Evolutionary conservation across 352 stramenopile species (phyloP).

Genomic region (Achlya hypogyna): DNA sequence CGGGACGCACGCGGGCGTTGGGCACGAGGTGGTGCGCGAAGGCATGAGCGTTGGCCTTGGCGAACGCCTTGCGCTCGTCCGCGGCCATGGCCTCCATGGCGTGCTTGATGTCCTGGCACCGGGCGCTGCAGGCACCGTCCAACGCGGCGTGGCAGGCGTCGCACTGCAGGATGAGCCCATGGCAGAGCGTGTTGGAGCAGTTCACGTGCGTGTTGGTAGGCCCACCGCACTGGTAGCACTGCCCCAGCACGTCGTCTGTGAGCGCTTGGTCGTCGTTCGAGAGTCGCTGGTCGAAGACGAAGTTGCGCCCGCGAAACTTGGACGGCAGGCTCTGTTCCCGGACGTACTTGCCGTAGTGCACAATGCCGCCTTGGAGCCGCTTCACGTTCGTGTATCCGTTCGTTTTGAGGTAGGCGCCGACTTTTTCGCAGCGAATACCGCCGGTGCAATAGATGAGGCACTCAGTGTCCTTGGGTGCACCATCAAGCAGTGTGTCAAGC

Average conservation of each 20-base stretch:
- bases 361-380: conserved; percentile 48
- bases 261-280: conserved; percentile 23
- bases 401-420: conserved; percentile 51
- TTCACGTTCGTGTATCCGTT: conserved; percentile 40
- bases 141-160: conserved; percentile 25
- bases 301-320: conserved; percentile 60
- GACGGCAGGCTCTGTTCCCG: conserved; percentile 31
- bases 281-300: conserved; percentile 63
- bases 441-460: conserved; percentile 72
- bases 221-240: conserved; percentile 49
- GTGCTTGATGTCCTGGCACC: conserved; percentile 42
- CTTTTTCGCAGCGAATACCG: conserved; percentile 69
- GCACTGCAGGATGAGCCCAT: conserved; percentile 44
- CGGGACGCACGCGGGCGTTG: conserved; percentile 6
- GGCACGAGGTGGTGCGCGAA: conserved; percentile 32
- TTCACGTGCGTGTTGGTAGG: conserved; percentile 39
- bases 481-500: conserved; percentile 35
- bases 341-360: conserved; percentile 49
- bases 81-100: conserved; percentile 43
- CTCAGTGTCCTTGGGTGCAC: conserved; percentile 44
- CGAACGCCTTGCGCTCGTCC: conserved; percentile 42
- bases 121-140: conserved; percentile 29
- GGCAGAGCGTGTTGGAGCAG: conserved; percentile 56
- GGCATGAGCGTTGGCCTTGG: conserved; percentile 39
- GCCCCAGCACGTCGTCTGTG: conserved; percentile 49